These are phyloP conservation scores for Pyronema omphalodes DNA, from an alignment of 495 filamentous ascomycete species.

Conservation along the genomic window DNA sequence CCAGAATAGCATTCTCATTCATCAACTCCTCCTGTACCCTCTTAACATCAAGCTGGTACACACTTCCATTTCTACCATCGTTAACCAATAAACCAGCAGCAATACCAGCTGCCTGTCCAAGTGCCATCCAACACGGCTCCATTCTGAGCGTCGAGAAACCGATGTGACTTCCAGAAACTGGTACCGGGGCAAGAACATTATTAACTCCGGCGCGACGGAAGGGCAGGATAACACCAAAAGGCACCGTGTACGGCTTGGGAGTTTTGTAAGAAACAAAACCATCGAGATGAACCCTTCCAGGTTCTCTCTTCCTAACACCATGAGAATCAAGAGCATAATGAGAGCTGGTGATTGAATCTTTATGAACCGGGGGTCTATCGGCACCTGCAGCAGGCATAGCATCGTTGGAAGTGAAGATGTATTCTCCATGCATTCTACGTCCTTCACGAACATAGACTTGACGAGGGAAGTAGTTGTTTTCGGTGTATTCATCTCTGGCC, in stretches of 20 bases:
- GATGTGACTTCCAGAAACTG: conserved; percentile 1
- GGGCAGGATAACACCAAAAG: neutral
- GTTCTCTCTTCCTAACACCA: conserved; percentile 3
- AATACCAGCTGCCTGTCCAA: conserved; percentile 1
- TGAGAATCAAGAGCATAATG: conserved; percentile 7
- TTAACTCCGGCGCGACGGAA: neutral
- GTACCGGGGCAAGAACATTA: conserved; percentile 2
- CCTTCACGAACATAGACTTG: conserved; percentile 7
- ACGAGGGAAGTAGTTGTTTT: conserved; percentile 3
- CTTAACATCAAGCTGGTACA: neutral
- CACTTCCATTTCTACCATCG: neutral
- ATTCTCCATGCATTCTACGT: conserved; percentile 1
- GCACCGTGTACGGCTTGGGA: neutral
- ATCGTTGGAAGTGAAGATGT: conserved; percentile 3
- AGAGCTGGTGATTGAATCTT: neutral
- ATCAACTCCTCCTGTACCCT: neutral
- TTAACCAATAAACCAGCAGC: neutral
- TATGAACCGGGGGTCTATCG: neutral
- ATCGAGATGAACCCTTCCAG: neutral
- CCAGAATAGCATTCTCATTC: neutral
- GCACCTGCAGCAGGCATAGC: neutral
- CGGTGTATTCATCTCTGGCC: conserved; percentile 5
- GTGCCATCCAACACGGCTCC: conserved; percentile 7
- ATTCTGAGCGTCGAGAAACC: conserved; percentile 4
- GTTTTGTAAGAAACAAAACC: conserved; percentile 1